A percentile compares a stretch with the other conserved stretches of the same genome.
Evolutionary conservation across 2,329 filamentous ascomycete species (phyloP).

Genomic region (Aspergillus costaricaensis): DNA sequence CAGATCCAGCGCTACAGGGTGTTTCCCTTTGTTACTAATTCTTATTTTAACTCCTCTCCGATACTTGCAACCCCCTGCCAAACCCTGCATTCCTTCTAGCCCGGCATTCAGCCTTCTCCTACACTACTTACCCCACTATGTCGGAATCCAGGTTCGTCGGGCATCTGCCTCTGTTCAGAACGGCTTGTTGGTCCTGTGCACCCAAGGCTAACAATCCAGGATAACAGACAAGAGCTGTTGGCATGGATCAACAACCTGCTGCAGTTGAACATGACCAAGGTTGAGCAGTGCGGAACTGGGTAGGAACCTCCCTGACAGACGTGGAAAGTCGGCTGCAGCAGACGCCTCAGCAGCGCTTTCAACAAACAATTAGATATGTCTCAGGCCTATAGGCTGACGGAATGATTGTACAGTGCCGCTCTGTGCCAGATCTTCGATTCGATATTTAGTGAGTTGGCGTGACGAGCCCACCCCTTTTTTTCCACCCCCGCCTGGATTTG

Average conservation of each 20-base stretch:
- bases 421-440: constrained; percentile 98
- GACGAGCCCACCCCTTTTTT: background rate
- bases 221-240: constrained; percentile 86
- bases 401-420: constrained; percentile 66
- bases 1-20: background rate
- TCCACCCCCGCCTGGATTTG: background rate
- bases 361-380: background rate
- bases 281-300: constrained; percentile 99
- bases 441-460: constrained; percentile 70
- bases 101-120: background rate
- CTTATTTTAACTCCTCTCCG: background rate
- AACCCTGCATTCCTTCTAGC: background rate
- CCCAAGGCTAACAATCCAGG: background rate
- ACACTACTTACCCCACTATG: constrained; percentile 51
- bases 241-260: constrained; percentile 97
- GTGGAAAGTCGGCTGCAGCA: background rate
- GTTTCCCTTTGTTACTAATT: constrained; percentile 4
- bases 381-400: constrained; percentile 12
- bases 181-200: background rate
- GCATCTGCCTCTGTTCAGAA: background rate
- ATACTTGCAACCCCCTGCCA: background rate
- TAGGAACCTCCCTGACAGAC: constrained; percentile 49
- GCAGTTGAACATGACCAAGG: constrained; percentile 96
- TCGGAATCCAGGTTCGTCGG: constrained; percentile 63
- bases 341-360: background rate